Percentiles rank a stretch among this genome's conserved stretches.
Evolutionary conservation across 2,329 filamentous ascomycete genomes (phyloP).

Genomic region (Exophiala calicioides): DNA sequence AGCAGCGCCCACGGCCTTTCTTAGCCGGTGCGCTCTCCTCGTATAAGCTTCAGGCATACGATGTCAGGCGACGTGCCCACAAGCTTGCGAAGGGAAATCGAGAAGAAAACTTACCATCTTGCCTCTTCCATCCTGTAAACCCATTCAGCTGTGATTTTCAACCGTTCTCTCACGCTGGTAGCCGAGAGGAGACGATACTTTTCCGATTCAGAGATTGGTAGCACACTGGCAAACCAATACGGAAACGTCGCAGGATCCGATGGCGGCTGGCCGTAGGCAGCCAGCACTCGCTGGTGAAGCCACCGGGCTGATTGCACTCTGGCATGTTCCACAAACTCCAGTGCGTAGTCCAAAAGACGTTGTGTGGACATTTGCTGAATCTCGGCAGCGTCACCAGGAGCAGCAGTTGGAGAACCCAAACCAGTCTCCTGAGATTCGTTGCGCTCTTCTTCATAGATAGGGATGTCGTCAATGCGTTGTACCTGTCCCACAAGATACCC

Average conservation of each 20-base stretch:
- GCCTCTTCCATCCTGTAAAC: conserved; percentile 68
- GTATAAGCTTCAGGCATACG: conserved; percentile 24
- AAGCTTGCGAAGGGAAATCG: conserved; percentile 15
- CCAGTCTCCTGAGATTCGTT: conserved; percentile 69
- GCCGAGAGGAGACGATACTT: conserved; percentile 76
- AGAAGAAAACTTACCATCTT: conserved; percentile 62
- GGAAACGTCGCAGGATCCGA: conserved; percentile 75
- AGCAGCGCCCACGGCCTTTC: conserved; percentile 5
- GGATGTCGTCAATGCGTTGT: conserved; percentile 79
- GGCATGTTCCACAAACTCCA: conserved; percentile 70
- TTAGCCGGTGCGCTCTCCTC: conserved; percentile 15
- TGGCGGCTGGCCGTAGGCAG: conserved; percentile 76
- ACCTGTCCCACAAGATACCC: conserved; percentile 77
- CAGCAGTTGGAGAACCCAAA: conserved; percentile 37
- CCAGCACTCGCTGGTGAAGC: conserved; percentile 70
- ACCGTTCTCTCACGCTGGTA: conserved; percentile 72
- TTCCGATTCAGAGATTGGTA: conserved; percentile 74
- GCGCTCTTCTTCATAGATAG: conserved; percentile 75
- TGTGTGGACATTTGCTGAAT: conserved; percentile 67
- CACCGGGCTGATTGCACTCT: conserved; percentile 68
- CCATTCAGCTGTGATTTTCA: conserved; percentile 83
- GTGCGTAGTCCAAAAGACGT: conserved; percentile 65
- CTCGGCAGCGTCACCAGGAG: conserved; percentile 35
- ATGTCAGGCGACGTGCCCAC: conserved; percentile 26
- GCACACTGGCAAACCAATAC: conserved; percentile 85